phyloP scores from a whole-genome alignment of 2,329 filamentous ascomycete species.

The Thermothelomyces thermophilus region DNA sequence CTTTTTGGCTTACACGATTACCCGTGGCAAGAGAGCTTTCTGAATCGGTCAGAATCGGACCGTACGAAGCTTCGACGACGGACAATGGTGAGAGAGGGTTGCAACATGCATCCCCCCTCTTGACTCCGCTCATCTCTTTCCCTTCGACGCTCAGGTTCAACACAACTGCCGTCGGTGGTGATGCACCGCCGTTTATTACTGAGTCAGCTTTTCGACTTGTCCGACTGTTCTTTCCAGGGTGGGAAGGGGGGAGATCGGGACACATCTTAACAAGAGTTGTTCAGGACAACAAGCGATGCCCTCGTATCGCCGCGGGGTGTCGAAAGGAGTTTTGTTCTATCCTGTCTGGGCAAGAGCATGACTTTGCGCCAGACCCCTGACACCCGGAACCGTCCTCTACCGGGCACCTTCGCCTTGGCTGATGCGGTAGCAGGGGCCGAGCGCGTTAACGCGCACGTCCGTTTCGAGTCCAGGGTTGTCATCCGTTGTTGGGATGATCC shows the following conservation, averaged over 20 bases:
- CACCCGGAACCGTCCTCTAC: slow-evolving; percentile 20
- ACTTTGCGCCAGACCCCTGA: slow-evolving; percentile 20
- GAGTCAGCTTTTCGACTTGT: background rate
- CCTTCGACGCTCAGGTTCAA: no score
- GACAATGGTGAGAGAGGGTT: no score
- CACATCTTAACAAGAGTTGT: background rate
- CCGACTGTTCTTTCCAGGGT: background rate
- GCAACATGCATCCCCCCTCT: no score
- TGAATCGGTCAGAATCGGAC: no score
- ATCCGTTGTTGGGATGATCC: slow-evolving; percentile 13
- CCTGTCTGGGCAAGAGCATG: slow-evolving; percentile 19
- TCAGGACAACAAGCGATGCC: slow-evolving; percentile 4
- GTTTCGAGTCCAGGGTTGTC: slow-evolving; percentile 11
- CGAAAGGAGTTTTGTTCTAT: slow-evolving; percentile 16
- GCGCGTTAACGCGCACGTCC: slow-evolving; percentile 24
- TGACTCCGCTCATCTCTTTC: no score
- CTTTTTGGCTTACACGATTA: no score
- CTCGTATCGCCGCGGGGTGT: slow-evolving; percentile 6
- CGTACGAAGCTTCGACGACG: no score
- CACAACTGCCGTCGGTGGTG: background rate
- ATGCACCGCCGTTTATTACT: background rate
- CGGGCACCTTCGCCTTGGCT: slow-evolving; percentile 21
- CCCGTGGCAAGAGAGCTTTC: no score
- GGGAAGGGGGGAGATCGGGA: background rate
- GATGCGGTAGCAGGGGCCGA: slow-evolving; percentile 17